Conservation (phyloP, 495 filamentous ascomycete species). For the Staphylotrichum tortipilum region DNA sequence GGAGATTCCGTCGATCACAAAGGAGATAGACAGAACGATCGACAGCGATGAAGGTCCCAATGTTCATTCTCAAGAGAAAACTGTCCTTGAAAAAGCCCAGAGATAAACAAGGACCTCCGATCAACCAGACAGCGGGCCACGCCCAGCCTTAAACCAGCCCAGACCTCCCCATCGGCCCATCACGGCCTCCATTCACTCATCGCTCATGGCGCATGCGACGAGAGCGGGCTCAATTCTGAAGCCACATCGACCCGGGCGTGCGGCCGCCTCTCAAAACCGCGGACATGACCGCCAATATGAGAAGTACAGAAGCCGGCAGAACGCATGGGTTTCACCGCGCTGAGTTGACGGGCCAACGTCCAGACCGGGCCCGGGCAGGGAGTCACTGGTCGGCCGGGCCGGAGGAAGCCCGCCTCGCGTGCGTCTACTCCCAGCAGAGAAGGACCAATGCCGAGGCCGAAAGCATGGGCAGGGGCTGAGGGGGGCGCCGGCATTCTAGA, state of each 20-base stretch:
- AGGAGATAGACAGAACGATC: neutral
- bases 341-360: constrained; percentile 4
- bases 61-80: neutral
- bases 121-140: neutral
- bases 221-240: neutral
- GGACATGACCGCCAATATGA: neutral
- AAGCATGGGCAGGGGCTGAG: too few species aligned
- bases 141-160: constrained; percentile 3
- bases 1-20: neutral
- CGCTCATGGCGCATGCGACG: neutral
- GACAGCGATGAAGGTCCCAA: neutral
- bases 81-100: neutral
- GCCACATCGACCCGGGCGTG: neutral
- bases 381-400: neutral
- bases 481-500: neutral
- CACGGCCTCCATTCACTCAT: too few species aligned
- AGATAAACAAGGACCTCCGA: neutral
- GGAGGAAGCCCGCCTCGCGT: neutral
- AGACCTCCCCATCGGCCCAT: neutral
- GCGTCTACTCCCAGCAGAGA: neutral
- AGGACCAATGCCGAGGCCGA: neutral
- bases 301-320: neutral
- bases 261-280: neutral
- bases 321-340: neutral
- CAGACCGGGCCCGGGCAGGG: neutral